Evolutionary conservation across 768 basidiomycete genomes (phyloP).

Genomic region (Lentinula edodes): DNA sequence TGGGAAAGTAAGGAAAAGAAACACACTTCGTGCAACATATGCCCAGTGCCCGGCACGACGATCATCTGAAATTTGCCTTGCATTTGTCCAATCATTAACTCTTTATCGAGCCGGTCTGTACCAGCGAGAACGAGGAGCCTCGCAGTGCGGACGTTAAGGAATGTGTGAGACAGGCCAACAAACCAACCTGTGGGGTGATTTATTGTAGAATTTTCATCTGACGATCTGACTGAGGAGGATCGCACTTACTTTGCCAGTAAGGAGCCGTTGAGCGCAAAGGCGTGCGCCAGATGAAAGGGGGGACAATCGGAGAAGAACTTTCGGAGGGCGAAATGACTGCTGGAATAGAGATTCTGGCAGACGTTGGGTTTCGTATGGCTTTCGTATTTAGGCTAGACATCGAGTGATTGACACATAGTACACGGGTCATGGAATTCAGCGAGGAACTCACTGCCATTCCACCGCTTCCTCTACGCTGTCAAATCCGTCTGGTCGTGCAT

Average conservation of each 20-base stretch:
- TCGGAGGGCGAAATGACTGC: slow-evolving; percentile 53
- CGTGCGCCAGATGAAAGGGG: slow-evolving; percentile 73
- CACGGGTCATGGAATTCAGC: neutral
- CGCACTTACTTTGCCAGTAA: slow-evolving; percentile 75
- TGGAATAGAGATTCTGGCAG: slow-evolving; percentile 89
- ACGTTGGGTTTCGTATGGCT: slow-evolving; percentile 73
- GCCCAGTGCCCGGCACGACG: slow-evolving; percentile 83
- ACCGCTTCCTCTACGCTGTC: slow-evolving; percentile 79
- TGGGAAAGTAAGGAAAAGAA: neutral
- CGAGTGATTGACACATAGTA: neutral
- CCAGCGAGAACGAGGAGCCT: slow-evolving; percentile 89
- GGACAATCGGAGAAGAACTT: slow-evolving; percentile 27
- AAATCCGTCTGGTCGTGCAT: slow-evolving; percentile 83
- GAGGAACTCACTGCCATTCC: slow-evolving; percentile 84
- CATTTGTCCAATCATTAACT: slow-evolving; percentile 97
- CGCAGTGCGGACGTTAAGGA: slow-evolving; percentile 73
- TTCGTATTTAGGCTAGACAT: slow-evolving; percentile 63
- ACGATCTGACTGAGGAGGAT: neutral
- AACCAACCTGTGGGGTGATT: slow-evolving; percentile 73
- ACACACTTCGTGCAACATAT: slow-evolving; percentile 89
- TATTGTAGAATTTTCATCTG: neutral
- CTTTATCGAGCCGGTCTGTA: slow-evolving; percentile 85
- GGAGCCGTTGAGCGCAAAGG: slow-evolving; percentile 79
- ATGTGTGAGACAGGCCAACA: slow-evolving; percentile 68
- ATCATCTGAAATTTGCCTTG: slow-evolving; percentile 93